phyloP scores from a whole-genome alignment of 345 rosid genomes.

The Orychophragmus violaceus region DNA sequence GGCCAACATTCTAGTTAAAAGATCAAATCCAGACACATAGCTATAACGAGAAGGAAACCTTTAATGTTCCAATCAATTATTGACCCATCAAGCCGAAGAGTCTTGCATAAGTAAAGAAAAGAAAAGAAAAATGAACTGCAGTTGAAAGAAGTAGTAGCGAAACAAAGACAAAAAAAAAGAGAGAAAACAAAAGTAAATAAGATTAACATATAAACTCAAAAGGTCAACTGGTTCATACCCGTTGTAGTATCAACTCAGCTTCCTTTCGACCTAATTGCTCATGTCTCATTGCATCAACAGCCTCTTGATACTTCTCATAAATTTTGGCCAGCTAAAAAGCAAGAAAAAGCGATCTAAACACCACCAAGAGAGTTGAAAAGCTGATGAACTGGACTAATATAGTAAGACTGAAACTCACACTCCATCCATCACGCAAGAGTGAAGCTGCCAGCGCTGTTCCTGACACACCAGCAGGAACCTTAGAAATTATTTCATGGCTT shows the following conservation, averaged over 20 bases:
- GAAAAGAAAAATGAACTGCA: background rate
- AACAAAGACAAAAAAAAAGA: background rate
- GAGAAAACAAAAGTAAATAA: background rate
- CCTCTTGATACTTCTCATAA: conserved; percentile 95
- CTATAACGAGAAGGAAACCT: background rate
- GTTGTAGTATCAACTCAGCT: conserved; percentile 76
- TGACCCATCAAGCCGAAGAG: background rate
- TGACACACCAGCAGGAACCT: conserved; percentile 81
- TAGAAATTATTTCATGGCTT: conserved; percentile 45
- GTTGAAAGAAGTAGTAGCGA: background rate
- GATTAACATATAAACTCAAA: background rate
- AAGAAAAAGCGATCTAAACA: background rate
- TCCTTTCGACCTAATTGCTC: conserved; percentile 96
- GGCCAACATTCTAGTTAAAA: background rate
- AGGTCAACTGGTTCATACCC: conserved; percentile 43
- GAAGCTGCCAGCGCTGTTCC: conserved; percentile 96
- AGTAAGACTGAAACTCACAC: conserved; percentile 51
- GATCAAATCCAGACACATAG: conserved; percentile 1
- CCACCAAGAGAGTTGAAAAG: conserved; percentile 9
- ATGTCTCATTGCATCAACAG: conserved; percentile 90
- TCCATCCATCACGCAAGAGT: conserved; percentile 97
- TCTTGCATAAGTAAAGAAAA: background rate
- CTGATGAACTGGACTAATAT: conserved; percentile 1
- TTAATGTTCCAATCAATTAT: background rate
- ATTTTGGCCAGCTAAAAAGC: conserved; percentile 68